Evolutionary conservation across 2,329 filamentous ascomycete species (phyloP).

Genomic region (Monilinia vaccinii-corymbosi): DNA sequence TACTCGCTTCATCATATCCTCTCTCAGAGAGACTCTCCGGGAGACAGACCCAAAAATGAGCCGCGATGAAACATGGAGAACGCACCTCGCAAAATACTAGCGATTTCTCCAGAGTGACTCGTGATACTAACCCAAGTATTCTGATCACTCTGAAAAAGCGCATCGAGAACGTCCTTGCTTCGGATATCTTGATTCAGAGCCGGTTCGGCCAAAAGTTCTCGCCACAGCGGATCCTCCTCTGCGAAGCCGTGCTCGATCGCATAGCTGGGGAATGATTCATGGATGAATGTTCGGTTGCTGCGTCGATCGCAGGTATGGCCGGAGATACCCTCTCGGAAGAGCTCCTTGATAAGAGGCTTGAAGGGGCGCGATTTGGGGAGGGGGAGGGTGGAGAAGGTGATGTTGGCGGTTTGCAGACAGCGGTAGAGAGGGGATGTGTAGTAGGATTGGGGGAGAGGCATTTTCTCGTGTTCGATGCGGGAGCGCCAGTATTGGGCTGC

Average conservation of each 20-base stretch:
- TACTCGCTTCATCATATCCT: no score
- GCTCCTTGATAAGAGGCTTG: slow-evolving; percentile 52
- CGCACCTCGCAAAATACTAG: slow-evolving; percentile 36
- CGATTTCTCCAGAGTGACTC: slow-evolving; percentile 50
- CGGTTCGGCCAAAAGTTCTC: slow-evolving; percentile 34
- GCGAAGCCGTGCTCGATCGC: slow-evolving; percentile 51
- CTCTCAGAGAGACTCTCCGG: no score
- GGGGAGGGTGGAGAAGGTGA: slow-evolving; percentile 48
- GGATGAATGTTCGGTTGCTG: slow-evolving; percentile 45
- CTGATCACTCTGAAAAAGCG: slow-evolving; percentile 45
- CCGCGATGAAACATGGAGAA: neutral
- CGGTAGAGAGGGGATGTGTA: slow-evolving; percentile 56
- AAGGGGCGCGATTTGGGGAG: slow-evolving; percentile 45
- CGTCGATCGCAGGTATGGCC: slow-evolving; percentile 62
- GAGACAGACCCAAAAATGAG: no score
- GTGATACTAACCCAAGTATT: slow-evolving; percentile 51
- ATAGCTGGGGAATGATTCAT: slow-evolving; percentile 42
- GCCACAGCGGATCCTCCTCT: slow-evolving; percentile 46
- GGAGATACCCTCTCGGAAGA: slow-evolving; percentile 55
- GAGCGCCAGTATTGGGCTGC: slow-evolving; percentile 51
- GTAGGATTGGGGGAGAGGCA: slow-evolving; percentile 54
- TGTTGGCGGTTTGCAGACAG: slow-evolving; percentile 52
- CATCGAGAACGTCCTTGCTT: slow-evolving; percentile 39
- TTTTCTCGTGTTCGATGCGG: slow-evolving; percentile 42
- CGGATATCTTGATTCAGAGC: slow-evolving; percentile 39